Evolutionary conservation across 1,284 basidiomycete genomes (phyloP).

Genomic region (Anthracocystis walkeri): DNA sequence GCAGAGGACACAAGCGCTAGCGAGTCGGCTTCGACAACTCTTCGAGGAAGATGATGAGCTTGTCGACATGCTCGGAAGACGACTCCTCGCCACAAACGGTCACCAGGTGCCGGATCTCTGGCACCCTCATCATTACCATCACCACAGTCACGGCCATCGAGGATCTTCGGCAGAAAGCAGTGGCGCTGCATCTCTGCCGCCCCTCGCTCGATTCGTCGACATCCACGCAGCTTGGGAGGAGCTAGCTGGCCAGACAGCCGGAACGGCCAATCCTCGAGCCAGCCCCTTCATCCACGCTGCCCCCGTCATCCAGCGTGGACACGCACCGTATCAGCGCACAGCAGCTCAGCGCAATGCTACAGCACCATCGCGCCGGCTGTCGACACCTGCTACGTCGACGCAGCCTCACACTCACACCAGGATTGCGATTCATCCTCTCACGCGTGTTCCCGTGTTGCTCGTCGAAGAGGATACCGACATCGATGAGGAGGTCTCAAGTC

Average conservation of each 20-base stretch:
- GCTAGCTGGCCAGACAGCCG: background rate
- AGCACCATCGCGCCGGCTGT: background rate
- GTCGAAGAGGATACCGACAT: conserved; percentile 5
- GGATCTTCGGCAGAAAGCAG: background rate
- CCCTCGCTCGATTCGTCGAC: background rate
- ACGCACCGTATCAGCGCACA: conserved; percentile 9
- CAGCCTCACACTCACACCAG: background rate
- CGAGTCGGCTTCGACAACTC: conserved; percentile 27
- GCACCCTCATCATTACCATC: conserved; percentile 16
- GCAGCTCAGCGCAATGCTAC: conserved; percentile 2
- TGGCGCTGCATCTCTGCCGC: too few relatives aligned
- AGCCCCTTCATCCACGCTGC: conserved; percentile 36
- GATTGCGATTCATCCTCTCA: conserved; percentile 38
- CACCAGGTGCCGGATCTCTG: conserved; percentile 42
- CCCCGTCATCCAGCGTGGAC: conserved; percentile 18
- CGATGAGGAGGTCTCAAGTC: background rate
- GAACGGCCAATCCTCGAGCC: background rate
- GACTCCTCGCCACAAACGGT: conserved; percentile 48
- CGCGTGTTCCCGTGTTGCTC: conserved; percentile 33
- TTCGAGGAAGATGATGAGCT: conserved; percentile 55
- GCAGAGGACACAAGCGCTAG: conserved; percentile 13
- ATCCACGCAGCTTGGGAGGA: conserved; percentile 16
- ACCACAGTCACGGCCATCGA: conserved; percentile 3
- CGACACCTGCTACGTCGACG: background rate
- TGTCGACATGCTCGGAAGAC: conserved; percentile 48